Conservation (phyloP, 2,329 filamentous ascomycete genomes). For the Sporothrix pseudoabietina region DNA sequence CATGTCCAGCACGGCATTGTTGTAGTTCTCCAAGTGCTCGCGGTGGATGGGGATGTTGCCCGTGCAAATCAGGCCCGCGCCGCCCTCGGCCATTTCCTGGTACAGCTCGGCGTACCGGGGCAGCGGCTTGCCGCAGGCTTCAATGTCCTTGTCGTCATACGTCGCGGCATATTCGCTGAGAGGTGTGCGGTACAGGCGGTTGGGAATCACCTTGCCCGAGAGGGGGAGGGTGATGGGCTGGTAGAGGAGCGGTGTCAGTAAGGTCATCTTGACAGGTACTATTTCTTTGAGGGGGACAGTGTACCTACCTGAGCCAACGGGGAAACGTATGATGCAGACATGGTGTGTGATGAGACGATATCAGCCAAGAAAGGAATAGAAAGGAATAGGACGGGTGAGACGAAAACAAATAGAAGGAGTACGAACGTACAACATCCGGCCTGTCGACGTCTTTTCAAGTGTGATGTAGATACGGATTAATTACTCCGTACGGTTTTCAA, state of each 20-base stretch:
- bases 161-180: conserved; percentile 20
- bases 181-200: conserved; percentile 12
- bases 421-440: not conserved
- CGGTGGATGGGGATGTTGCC: conserved; percentile 23
- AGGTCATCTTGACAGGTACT: not conserved
- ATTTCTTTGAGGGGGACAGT: not conserved
- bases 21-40: conserved; percentile 11
- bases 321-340: conserved; percentile 12
- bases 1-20: conserved; percentile 2
- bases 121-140: conserved; percentile 4
- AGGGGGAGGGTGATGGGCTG: conserved; percentile 11
- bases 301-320: conserved; percentile 18
- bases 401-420: no score
- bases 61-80: conserved; percentile 9
- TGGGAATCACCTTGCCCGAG: conserved; percentile 15
- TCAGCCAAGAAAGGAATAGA: not conserved
- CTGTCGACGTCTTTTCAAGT: conserved; percentile 3
- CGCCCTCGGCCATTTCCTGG: conserved; percentile 14
- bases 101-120: conserved; percentile 11
- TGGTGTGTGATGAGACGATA: not conserved
- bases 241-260: no score
- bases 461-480: no score
- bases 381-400: not conserved
- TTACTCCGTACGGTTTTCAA: no score
- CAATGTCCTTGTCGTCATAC: conserved; percentile 18